Percentiles rank a stretch among this genome's conserved stretches.
Evolutionary conservation across 2,329 filamentous ascomycete genomes (phyloP).

Genomic region (Exophiala spinifera): DNA sequence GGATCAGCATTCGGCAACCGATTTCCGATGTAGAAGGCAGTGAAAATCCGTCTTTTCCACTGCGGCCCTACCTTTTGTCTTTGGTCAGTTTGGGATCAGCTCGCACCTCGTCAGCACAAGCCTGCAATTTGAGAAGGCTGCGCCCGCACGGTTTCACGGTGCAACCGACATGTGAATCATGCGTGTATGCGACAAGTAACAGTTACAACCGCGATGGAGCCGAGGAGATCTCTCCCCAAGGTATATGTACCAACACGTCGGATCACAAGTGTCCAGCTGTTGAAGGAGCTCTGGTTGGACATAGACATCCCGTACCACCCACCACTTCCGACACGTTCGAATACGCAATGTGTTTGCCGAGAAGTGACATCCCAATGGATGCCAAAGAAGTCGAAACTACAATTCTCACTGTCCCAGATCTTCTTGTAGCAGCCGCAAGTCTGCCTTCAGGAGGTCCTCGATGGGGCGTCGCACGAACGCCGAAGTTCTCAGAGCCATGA

Average conservation of each 20-base stretch:
- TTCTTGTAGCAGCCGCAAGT: no score
- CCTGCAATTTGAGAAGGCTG: not conserved
- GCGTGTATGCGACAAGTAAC: not conserved
- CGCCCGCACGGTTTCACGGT: not conserved
- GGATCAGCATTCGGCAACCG: no score
- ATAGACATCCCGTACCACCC: not conserved
- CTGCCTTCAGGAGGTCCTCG: no score
- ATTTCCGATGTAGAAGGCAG: no score
- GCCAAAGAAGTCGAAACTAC: no score
- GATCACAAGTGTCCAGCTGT: not conserved
- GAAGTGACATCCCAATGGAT: no score
- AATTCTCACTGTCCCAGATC: no score
- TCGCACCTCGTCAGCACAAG: not conserved
- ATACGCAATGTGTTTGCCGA: no score
- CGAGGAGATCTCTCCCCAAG: not conserved
- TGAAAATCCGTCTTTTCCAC: no score
- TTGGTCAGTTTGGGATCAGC: not conserved
- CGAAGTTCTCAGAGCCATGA: no score
- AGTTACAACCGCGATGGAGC: not conserved
- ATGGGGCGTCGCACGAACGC: no score
- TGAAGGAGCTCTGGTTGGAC: not conserved
- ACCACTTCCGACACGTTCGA: not conserved
- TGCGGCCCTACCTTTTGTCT: not conserved
- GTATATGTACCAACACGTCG: constrained; percentile 4
- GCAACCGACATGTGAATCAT: not conserved